Percentiles rank a stretch among this genome's conserved stretches.
Conservation (phyloP, 352 stramenopile genomes). For the Phytophthora kernoviae region DNA sequence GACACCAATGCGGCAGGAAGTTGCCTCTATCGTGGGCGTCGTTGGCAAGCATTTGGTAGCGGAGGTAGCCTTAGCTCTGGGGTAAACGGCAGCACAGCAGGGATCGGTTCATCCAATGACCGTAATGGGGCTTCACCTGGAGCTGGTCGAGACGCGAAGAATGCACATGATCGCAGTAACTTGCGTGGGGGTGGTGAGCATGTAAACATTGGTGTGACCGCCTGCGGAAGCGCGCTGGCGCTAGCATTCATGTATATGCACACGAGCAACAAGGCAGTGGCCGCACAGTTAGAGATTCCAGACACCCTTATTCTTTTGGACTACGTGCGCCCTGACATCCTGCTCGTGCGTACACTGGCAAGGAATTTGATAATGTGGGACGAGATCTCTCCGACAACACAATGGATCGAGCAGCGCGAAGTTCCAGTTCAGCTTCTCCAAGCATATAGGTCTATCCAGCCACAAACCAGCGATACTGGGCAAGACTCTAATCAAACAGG, state of each 20-base stretch:
- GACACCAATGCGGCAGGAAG: constrained; percentile 53
- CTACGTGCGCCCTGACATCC: constrained; percentile 95
- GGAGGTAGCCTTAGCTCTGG: constrained; percentile 20
- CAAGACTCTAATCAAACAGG: constrained; percentile 8
- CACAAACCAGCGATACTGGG: not conserved
- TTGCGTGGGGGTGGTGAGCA: constrained; percentile 65
- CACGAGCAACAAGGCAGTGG: constrained; percentile 88
- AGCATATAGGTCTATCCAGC: constrained; percentile 46
- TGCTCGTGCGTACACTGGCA: constrained; percentile 94
- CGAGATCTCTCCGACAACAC: constrained; percentile 80
- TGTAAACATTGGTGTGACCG: constrained; percentile 96
- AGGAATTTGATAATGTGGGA: constrained; percentile 97
- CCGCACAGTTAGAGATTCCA: constrained; percentile 89
- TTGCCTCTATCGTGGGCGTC: constrained; percentile 73
- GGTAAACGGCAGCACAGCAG: constrained; percentile 21
- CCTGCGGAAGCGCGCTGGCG: constrained; percentile 91
- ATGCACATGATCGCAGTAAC: constrained; percentile 29
- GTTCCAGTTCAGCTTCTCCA: constrained; percentile 59
- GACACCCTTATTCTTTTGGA: constrained; percentile 96
- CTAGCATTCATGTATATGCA: constrained; percentile 97
- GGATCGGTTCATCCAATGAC: constrained; percentile 28
- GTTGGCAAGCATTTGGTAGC: constrained; percentile 62
- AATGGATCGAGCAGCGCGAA: constrained; percentile 91
- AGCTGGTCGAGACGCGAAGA: constrained; percentile 73
- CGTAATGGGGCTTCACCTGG: constrained; percentile 22